Conservation (phyloP, 352 stramenopile species). For the Globisporangium polare region DNA sequence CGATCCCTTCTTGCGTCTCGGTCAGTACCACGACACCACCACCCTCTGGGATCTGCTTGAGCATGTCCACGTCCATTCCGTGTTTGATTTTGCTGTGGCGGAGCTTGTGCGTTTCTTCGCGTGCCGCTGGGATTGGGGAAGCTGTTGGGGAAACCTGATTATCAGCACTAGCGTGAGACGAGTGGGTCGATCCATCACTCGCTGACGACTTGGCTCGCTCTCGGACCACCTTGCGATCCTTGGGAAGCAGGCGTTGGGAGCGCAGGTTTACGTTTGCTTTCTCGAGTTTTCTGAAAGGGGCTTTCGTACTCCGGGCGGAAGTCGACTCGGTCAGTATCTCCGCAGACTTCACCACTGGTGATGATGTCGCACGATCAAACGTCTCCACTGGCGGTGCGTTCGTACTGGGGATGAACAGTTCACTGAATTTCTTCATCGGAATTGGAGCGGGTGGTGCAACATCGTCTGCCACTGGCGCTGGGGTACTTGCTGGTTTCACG, state of each 20-base stretch:
- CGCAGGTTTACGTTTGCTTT: neutral
- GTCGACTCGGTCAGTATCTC: neutral
- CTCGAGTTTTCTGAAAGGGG: neutral
- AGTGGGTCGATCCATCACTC: neutral
- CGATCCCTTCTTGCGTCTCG: conserved; percentile 15
- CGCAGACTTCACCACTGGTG: neutral
- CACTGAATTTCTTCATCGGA: conserved; percentile 3
- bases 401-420: neutral
- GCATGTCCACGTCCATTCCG: conserved; percentile 3
- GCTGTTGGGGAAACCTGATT: neutral
- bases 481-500: neutral
- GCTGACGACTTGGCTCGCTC: neutral
- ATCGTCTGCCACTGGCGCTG: neutral
- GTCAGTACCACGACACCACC: conserved; percentile 19
- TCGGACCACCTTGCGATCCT: neutral
- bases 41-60: conserved; percentile 17
- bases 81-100: conserved; percentile 4
- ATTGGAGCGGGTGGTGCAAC: neutral
- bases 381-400: neutral
- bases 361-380: neutral
- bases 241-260: neutral
- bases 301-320: neutral
- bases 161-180: neutral
- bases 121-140: neutral
- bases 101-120: neutral